Evolutionary conservation across 495 filamentous ascomycete genomes (phyloP).

Genomic region (Hypoxylon crocopeplum): DNA sequence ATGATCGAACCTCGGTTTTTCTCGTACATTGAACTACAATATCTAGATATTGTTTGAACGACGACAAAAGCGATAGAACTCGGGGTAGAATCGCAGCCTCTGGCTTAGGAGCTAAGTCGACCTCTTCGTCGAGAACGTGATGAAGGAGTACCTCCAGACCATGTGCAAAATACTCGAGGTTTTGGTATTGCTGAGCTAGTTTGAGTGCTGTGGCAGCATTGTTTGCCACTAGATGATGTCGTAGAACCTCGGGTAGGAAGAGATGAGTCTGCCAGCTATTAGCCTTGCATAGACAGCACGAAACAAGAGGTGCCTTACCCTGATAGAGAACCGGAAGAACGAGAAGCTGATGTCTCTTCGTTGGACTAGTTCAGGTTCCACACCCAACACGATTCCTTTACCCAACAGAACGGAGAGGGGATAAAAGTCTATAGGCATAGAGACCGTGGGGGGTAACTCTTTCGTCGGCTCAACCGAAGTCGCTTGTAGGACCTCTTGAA

Average conservation of each 20-base stretch:
- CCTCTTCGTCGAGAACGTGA: slow-evolving; percentile 92
- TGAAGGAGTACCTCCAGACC: slow-evolving; percentile 92
- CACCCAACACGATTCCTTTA: slow-evolving; percentile 87
- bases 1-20: slow-evolving; percentile 94
- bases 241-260: slow-evolving; percentile 87
- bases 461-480: slow-evolving; percentile 63
- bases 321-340: slow-evolving; percentile 80
- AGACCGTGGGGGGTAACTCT: slow-evolving; percentile 69
- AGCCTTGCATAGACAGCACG: slow-evolving; percentile 17
- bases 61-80: slow-evolving; percentile 87
- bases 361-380: slow-evolving; percentile 92
- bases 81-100: slow-evolving; percentile 81
- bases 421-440: slow-evolving; percentile 84
- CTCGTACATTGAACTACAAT: slow-evolving; percentile 97
- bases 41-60: slow-evolving; percentile 88
- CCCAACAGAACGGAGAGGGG: slow-evolving; percentile 83
- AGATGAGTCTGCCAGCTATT: slow-evolving; percentile 71
- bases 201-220: slow-evolving; percentile 76
- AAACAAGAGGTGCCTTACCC: slow-evolving; percentile 58
- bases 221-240: slow-evolving; percentile 72
- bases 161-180: slow-evolving; percentile 89
- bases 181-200: slow-evolving; percentile 80
- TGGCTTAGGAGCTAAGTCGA: slow-evolving; percentile 72
- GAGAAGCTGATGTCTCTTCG: slow-evolving; percentile 88
- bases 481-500: slow-evolving; percentile 82